Base-by-base conservation (phyloP, 306 rosid genomes). In the Fagus sylvatica region DNA sequence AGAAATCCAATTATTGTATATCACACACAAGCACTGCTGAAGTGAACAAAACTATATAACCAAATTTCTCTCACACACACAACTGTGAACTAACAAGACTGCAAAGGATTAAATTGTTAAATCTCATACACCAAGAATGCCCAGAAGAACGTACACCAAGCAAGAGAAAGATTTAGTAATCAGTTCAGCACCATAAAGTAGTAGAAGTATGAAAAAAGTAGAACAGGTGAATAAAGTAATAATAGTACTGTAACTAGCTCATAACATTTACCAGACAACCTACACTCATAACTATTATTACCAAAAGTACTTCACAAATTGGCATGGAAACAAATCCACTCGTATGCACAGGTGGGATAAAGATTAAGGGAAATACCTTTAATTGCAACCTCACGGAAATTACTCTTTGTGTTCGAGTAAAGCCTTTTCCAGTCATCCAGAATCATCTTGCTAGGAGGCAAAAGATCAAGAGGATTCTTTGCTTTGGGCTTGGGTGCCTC, bases 381-480 rank as follows among this genome's bases (percentile, higher is more conserved):
- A 74, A 93, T 83, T 64, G 97, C 98, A 60, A 93, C 98, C 90
- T 93, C 97, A 3, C 97, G 90, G 86, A 93, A 93, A 87, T 93
- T 91, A 46, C 86, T 86, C 84, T 93, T 93, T 0, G 98, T 90
- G 91, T 93, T 93, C 0, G 98, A 93, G 84, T 93, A 93, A 41
- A 93, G 96, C 78, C 97, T 85, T 79, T 93, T 91, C 97, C 97
- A 93, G 7, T 93, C 98, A 78, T 93, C 98, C 91, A 93, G 83
- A 40, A 91, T 43, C 98, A 93, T 93, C 88, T 79, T 84, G 46
- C 93, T 90, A 42, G 98, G 97, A 64, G 96, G 98, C 76, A 93
- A 93, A 54, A 93, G 89, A 86, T 93, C 98, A 72, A 93, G 97
- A 72, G 96, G 85, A 73, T 93, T 93, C 81, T 93, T 93, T 75